Conservation (phyloP, 139 green algal species). For the Microglena sp. region DNA sequence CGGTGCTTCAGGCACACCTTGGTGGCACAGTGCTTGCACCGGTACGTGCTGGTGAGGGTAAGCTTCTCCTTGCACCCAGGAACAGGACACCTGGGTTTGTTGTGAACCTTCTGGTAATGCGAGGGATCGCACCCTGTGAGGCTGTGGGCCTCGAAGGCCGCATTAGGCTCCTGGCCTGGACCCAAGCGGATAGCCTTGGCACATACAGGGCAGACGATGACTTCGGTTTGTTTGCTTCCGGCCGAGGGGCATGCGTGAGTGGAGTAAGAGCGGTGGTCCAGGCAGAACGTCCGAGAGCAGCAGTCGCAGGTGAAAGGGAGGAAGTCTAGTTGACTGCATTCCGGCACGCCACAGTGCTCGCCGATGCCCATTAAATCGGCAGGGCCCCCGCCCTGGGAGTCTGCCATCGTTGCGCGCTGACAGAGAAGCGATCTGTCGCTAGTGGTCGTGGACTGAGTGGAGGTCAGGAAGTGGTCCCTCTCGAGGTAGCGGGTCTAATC, state of each 20-base stretch:
- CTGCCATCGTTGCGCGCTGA: too few relatives aligned
- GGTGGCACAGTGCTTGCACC: slow-evolving; percentile 41
- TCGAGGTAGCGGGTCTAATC: too few relatives aligned
- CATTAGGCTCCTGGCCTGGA: slow-evolving; percentile 35
- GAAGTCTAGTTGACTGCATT: slow-evolving; percentile 64
- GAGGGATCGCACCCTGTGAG: slow-evolving; percentile 44
- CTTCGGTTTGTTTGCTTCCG: slow-evolving; percentile 7
- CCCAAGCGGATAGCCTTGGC: slow-evolving; percentile 29
- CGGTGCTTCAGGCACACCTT: slow-evolving; percentile 64
- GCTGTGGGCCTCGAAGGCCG: slow-evolving; percentile 33
- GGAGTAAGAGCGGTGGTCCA: slow-evolving; percentile 48
- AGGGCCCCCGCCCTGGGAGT: too few relatives aligned
- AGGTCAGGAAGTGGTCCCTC: too few relatives aligned
- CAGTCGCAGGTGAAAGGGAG: slow-evolving; percentile 61
- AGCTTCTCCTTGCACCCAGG: slow-evolving; percentile 59
- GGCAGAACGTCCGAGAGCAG: slow-evolving; percentile 48
- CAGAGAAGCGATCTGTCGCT: too few relatives aligned
- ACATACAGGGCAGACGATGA: slow-evolving; percentile 68
- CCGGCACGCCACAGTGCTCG: slow-evolving; percentile 36
- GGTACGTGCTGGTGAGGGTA: slow-evolving; percentile 53
- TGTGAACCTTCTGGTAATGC: slow-evolving; percentile 63
- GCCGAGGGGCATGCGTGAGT: slow-evolving; percentile 41
- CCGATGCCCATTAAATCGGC: slow-evolving; percentile 9
- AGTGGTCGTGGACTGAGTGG: too few relatives aligned
- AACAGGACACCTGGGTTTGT: slow-evolving; percentile 30